Evolutionary conservation across 208 protist species (phyloP).

Genomic region (Leishmania tarentolae): DNA sequence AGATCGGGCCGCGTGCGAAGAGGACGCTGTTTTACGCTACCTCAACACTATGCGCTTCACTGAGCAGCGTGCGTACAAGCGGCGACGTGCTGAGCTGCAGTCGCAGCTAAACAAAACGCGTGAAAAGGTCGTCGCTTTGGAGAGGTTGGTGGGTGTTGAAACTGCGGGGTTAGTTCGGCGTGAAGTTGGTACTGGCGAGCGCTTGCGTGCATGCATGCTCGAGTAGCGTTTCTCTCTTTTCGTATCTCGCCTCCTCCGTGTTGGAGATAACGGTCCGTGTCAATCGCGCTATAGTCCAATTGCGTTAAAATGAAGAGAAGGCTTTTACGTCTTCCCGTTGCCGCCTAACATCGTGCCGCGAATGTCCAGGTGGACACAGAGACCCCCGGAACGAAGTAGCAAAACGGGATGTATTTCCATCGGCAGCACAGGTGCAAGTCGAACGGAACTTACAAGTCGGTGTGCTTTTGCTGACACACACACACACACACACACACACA

Average conservation of each 20-base stretch:
- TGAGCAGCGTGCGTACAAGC: conserved; percentile 48
- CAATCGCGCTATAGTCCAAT: not conserved
- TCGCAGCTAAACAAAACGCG: conserved; percentile 21
- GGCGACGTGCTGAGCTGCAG: conserved; percentile 21
- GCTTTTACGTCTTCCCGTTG: not conserved
- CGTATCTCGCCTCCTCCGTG: not conserved
- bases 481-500: too few species aligned
- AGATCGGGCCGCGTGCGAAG: conserved; percentile 17
- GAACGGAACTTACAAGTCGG: not conserved
- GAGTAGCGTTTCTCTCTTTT: not conserved
- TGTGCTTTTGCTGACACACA: not conserved
- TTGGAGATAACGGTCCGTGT: not conserved
- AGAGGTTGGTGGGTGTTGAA: conserved; percentile 31
- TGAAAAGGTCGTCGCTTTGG: conserved; percentile 42
- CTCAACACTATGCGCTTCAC: conserved; percentile 36
- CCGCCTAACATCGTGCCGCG: not conserved
- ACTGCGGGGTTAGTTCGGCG: not conserved
- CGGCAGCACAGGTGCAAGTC: not conserved
- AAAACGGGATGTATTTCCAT: not conserved
- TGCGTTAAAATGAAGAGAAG: not conserved
- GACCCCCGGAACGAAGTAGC: not conserved
- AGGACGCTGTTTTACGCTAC: conserved; percentile 19
- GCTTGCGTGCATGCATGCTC: conserved; percentile 3
- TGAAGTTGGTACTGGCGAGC: not conserved
- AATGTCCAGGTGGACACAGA: not conserved